A percentile compares a stretch with the other conserved stretches of the same genome.
Evolutionary conservation across 495 filamentous ascomycete genomes (phyloP).

Genomic region (Penicillium goetzii): DNA sequence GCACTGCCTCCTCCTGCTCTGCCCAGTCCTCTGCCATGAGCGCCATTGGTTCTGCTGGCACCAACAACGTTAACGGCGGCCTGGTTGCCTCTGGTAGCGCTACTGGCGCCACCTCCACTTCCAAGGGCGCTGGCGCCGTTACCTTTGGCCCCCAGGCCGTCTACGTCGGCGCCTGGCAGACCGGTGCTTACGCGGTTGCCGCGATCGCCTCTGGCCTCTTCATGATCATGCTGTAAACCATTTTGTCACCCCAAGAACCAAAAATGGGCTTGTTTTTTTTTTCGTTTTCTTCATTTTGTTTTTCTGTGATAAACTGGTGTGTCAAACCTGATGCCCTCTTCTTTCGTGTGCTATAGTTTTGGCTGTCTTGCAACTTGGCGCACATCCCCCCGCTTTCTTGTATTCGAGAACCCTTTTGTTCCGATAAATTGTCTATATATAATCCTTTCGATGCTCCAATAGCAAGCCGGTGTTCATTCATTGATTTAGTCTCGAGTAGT

Average conservation of each 20-base stretch:
- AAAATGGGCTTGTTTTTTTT: slow-evolving; percentile 6
- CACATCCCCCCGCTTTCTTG: slow-evolving; percentile 14
- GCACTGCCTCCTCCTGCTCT: slow-evolving; percentile 55
- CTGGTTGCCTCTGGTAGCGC: slow-evolving; percentile 46
- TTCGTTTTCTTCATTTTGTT: neutral
- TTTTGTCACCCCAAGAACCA: neutral
- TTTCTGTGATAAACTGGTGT: slow-evolving; percentile 8
- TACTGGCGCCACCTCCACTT: slow-evolving; percentile 40
- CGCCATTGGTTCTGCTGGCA: slow-evolving; percentile 63
- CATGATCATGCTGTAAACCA: slow-evolving; percentile 75
- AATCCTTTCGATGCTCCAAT: slow-evolving; percentile 15
- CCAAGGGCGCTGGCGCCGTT: slow-evolving; percentile 45
- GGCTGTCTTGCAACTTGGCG: slow-evolving; percentile 2
- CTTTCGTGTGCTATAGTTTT: slow-evolving; percentile 9
- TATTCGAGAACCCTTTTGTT: slow-evolving; percentile 18
- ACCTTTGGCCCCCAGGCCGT: slow-evolving; percentile 57
- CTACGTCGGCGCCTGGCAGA: slow-evolving; percentile 62
- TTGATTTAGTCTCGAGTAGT: neutral
- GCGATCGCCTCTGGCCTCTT: slow-evolving; percentile 69
- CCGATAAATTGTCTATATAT: slow-evolving; percentile 20
- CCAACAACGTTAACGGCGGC: slow-evolving; percentile 60
- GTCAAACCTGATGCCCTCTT: slow-evolving; percentile 5
- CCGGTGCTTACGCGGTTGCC: slow-evolving; percentile 69
- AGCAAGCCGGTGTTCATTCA: slow-evolving; percentile 22
- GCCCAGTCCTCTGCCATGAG: slow-evolving; percentile 50